These are phyloP conservation scores for Hypoxylon rubiginosum DNA, from an alignment of 2,329 filamentous ascomycete species.

Conservation along the genomic window DNA sequence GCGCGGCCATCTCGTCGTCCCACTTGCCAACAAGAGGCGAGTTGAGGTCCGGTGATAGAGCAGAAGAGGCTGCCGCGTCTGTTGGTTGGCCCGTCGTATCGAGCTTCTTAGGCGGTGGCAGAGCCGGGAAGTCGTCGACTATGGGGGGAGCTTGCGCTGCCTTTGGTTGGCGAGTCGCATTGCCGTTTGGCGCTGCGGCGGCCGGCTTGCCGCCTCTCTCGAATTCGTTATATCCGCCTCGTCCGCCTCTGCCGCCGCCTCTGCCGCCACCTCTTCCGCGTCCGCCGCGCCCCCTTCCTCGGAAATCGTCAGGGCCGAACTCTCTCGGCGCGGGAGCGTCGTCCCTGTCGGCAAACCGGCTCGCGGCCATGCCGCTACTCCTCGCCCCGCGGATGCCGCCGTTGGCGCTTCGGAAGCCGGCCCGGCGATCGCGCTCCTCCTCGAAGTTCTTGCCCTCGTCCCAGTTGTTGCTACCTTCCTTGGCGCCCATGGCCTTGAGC, in stretches of 20 bases:
- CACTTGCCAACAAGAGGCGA: slow-evolving; percentile 62
- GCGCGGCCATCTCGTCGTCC: slow-evolving; percentile 71
- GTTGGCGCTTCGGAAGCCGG: slow-evolving; percentile 57
- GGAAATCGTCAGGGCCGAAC: slow-evolving; percentile 51
- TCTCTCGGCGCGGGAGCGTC: slow-evolving; percentile 47
- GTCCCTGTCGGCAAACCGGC: slow-evolving; percentile 57
- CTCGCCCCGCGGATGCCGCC: slow-evolving; percentile 58
- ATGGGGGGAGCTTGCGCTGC: slow-evolving; percentile 52
- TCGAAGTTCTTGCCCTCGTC: slow-evolving; percentile 68
- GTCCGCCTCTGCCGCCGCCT: slow-evolving; percentile 46
- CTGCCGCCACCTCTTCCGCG: slow-evolving; percentile 48
- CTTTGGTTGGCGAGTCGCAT: slow-evolving; percentile 39
- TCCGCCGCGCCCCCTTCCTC: slow-evolving; percentile 52
- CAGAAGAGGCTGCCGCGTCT: slow-evolving; percentile 32
- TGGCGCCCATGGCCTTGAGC: slow-evolving; percentile 68
- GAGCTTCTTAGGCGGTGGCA: slow-evolving; percentile 52
- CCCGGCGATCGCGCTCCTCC: slow-evolving; percentile 57
- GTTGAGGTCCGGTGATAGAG: slow-evolving; percentile 50
- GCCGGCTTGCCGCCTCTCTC: slow-evolving; percentile 30
- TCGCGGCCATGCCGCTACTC: slow-evolving; percentile 55
- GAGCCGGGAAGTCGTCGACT: slow-evolving; percentile 57
- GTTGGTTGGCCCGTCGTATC: slow-evolving; percentile 44
- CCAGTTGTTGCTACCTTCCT: slow-evolving; percentile 67
- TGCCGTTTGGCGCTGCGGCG: slow-evolving; percentile 33
- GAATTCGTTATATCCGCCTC: slow-evolving; percentile 47